Base-by-base conservation (phyloP, 805 yeast species). In the Danielia reshetovae region DNA sequence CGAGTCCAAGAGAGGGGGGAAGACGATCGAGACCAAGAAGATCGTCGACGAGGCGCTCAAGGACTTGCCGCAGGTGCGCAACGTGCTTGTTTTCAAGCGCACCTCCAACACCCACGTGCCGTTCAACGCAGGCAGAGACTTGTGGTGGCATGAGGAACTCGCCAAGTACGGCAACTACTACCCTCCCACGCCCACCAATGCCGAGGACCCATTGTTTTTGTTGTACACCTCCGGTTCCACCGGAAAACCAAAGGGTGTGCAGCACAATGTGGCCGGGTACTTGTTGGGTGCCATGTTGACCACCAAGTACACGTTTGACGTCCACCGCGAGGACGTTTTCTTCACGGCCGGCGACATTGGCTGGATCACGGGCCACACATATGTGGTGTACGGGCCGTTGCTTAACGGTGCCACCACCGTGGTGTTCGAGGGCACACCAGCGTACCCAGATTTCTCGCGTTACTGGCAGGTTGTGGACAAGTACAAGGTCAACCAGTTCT, bases 311-410 rank as follows among this genome's bases (percentile, higher is more conserved):
- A 88, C 88, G 30, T 90, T 93, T 60, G 97, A 94, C 60, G 79
- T 93, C 31, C 96, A 87, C 57, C 79, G 79, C 40, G 84, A 82
- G 43, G 97, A 93, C 62, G 73, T 84, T 28, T 65, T 90, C 42
- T 90, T 93, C 71, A 90, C 97, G 27, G 97, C 97, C 25, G 97
- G 97, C 57, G 97, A 93, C 60, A 87, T 93, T 37, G 97, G 98
- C 58, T 93, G 98, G 97, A 93, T 93, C 59, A 93, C 98, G 12
- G 97, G 97, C 49, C 98, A 93, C 64, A 85, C 97, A 7, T 93
- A 90, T 58, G 95, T 87, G 28, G 76, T 90, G 30, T 93, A 93
- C 56, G 97, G 97, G 40, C 98, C 98, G 27, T 75, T 93, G 49
- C 66, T 79, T 30, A 62, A 52, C 39, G 98, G 97, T 63, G 85